Evolutionary conservation across 805 yeast species (phyloP), one percentile per base, ranked within the genome.

Genomic region (Phaffomyces thermotolerans): DNA sequence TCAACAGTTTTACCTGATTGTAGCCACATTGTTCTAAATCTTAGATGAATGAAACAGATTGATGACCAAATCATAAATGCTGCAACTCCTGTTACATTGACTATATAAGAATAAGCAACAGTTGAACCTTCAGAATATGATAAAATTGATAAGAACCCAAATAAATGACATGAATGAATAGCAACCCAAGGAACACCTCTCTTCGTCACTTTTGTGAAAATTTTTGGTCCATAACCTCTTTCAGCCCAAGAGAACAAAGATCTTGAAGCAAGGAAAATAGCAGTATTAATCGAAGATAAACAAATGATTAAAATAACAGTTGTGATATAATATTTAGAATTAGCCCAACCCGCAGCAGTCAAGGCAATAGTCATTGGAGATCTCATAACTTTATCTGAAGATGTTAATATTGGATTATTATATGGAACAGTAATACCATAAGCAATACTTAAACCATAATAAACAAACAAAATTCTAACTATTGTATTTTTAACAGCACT

Each of bases 291-390:
- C 6, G 90, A 84, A 25, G 84, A 78, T 36, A 84, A 60, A 53
- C 85, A 76, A 3, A 84, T 79, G 14, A 80, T 56, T 45, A 81
- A 63, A 48, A 84, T 73, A 54, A 83, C 73, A 0, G 87, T 86
- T 51, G 83, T 83, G 59, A 83, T 78, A 40, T 80, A 78, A 56
- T 77, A 73, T 36, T 87, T 86, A 44, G 82, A 66, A 8, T 79
- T 73, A 43, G 65, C 65, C 43, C 88, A 82, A 20, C 89, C 89
- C 2, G 83, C 75, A 58, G 78, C 79, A 44, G 71, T 63, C 52
- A 84, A 76, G 22, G 90, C 86, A 58, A 84, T 76, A 42, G 81
- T 72, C 60, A 82, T 83, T 29, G 91, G 91, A 20, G 90, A 82
- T 18, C 78, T 64, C 6, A 82, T 57, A 23, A 72, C 68, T 8